These are phyloP conservation scores for Chenopodium suecicum DNA, from an alignment of 148 eudicot genomes.

Conservation along the genomic window DNA sequence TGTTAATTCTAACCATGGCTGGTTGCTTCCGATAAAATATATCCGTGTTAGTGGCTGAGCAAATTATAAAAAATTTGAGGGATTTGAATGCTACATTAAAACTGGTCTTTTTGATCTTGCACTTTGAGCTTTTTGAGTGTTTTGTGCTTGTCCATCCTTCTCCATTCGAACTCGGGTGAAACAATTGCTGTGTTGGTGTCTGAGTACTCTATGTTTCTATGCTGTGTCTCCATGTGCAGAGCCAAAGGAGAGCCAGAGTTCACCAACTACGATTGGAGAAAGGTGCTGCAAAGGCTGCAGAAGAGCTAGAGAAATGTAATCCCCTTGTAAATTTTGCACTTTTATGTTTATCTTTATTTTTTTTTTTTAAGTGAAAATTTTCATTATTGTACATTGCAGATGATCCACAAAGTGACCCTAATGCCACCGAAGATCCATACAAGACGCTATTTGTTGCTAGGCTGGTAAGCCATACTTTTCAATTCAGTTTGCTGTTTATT, in stretches of 20 bases:
- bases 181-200: too few relatives aligned
- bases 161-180: background rate
- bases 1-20: background rate
- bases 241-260: conserved; percentile 76
- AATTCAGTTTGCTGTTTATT: background rate
- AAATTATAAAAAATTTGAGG: background rate
- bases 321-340: background rate
- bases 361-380: background rate
- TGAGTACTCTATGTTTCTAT: background rate
- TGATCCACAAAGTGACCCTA: conserved; percentile 82
- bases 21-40: background rate
- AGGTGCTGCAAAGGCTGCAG: conserved; percentile 91
- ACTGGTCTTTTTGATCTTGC: background rate
- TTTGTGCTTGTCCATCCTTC: background rate
- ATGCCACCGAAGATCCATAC: conserved; percentile 90
- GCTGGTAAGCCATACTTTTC: conserved; percentile 55
- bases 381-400: conserved; percentile 41
- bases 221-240: conserved; percentile 28
- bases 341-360: background rate
- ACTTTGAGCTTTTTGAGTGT: background rate
- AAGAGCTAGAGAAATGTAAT: conserved; percentile 92
- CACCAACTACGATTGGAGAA: conserved; percentile 77
- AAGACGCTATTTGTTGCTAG: conserved; percentile 94
- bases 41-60: background rate
- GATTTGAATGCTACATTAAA: conserved; percentile 1